A percentile compares a stretch with the other conserved stretches of the same genome.
Evolutionary conservation across 2,329 filamentous ascomycete species (phyloP).

Genomic region (Colletotrichum lentis): DNA sequence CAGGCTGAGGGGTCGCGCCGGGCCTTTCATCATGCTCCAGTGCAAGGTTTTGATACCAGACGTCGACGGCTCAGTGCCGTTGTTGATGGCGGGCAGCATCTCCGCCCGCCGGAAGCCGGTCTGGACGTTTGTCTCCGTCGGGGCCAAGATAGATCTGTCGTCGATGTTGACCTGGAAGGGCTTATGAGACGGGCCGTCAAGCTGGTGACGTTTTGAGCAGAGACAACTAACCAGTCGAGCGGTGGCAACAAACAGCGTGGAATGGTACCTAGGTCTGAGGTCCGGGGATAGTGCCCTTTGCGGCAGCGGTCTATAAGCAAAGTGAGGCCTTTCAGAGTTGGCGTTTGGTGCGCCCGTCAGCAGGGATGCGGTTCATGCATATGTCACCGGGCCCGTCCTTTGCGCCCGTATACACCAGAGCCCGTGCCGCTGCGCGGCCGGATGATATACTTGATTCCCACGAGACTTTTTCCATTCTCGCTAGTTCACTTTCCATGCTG

Average conservation of each 20-base stretch:
- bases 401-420: too few relatives aligned
- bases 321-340: too few relatives aligned
- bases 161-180: conserved; percentile 64
- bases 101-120: conserved; percentile 68
- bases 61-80: conserved; percentile 60
- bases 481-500: too few relatives aligned
- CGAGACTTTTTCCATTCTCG: too few relatives aligned
- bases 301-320: too few relatives aligned
- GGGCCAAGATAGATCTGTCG: conserved; percentile 67
- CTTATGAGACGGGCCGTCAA: conserved; percentile 53
- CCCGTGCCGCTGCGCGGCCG: too few relatives aligned
- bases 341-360: too few relatives aligned
- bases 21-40: conserved; percentile 65
- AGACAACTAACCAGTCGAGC: too few relatives aligned
- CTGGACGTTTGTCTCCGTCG: conserved; percentile 58
- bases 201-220: conserved; percentile 42
- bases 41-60: conserved; percentile 67
- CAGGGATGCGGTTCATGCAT: too few relatives aligned
- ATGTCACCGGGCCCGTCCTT: too few relatives aligned
- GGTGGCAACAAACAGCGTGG: conserved; percentile 46
- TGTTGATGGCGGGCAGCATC: conserved; percentile 60
- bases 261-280: conserved; percentile 59
- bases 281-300: too few relatives aligned
- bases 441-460: too few relatives aligned
- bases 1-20: conserved; percentile 60